Evolutionary conservation across 2,329 filamentous ascomycete genomes (phyloP).

Genomic region (Neonectria magnoliae): DNA sequence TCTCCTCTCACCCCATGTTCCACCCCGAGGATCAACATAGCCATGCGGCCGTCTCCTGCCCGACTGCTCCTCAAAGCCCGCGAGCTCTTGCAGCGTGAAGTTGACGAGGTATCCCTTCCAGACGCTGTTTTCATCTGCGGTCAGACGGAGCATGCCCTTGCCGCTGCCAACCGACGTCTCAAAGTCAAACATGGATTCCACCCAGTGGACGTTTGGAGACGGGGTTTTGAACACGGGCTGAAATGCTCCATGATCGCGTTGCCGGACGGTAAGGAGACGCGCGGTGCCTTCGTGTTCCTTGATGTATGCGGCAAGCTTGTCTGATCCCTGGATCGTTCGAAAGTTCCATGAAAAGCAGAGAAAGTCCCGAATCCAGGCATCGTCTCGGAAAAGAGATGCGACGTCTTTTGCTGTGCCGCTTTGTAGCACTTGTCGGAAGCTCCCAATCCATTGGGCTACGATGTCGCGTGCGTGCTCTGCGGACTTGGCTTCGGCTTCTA

Average conservation of each 20-base stretch:
- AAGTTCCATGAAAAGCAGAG: too few relatives aligned
- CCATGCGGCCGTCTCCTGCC: constrained; percentile 21
- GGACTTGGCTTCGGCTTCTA: too few relatives aligned
- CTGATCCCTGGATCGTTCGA: too few relatives aligned
- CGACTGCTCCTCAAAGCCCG: constrained; percentile 23
- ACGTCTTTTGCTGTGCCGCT: too few relatives aligned
- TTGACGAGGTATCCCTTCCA: constrained; percentile 43
- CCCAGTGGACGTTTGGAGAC: background rate
- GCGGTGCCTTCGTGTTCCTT: too few relatives aligned
- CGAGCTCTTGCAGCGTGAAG: constrained; percentile 40
- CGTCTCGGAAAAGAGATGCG: too few relatives aligned
- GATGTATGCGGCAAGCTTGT: too few relatives aligned
- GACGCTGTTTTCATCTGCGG: background rate
- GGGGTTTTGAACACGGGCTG: constrained; percentile 5
- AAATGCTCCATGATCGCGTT: constrained; percentile 1
- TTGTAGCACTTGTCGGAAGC: too few relatives aligned
- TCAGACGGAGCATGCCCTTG: constrained; percentile 20
- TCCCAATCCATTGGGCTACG: too few relatives aligned
- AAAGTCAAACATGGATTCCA: constrained; percentile 24
- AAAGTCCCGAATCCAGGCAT: too few relatives aligned
- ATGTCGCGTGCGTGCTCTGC: too few relatives aligned
- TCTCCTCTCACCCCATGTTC: constrained; percentile 40
- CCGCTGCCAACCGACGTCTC: constrained; percentile 13
- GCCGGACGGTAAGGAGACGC: background rate
- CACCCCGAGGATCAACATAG: constrained; percentile 38